A percentile compares a stretch with the other conserved stretches of the same genome.
Evolutionary conservation across 176 grass and related monocot genomes (phyloP).

Genomic region (Cenchrus purpureus): DNA sequence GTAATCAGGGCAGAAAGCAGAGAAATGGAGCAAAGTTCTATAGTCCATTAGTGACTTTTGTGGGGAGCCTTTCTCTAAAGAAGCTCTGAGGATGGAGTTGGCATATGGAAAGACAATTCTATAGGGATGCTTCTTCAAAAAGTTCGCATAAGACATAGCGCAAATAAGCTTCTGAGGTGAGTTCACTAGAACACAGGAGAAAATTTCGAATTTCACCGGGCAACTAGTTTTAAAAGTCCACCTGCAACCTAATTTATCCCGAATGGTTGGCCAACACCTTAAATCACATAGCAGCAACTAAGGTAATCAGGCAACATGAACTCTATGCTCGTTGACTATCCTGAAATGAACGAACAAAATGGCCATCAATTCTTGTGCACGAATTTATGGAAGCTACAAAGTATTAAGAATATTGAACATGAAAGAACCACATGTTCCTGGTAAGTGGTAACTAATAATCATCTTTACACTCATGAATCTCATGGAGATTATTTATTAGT

Average conservation of each 20-base stretch:
- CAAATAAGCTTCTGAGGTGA: constrained; percentile 37
- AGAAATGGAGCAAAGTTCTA: constrained; percentile 49
- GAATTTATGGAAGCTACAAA: constrained; percentile 8
- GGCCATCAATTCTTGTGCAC: constrained; percentile 5
- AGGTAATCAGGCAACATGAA: constrained; percentile 41
- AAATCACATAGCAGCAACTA: constrained; percentile 39
- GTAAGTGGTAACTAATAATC: constrained; percentile 17
- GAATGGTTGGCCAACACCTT: constrained; percentile 7
- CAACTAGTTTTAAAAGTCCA: constrained; percentile 31
- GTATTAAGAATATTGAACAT: constrained; percentile 1
- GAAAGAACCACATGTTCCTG: constrained; percentile 17
- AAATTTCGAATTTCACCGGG: constrained; percentile 25
- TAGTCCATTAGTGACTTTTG: constrained; percentile 55
- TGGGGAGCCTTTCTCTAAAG: constrained; percentile 65
- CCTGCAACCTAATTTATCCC: constrained; percentile 35
- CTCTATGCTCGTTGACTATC: constrained; percentile 20
- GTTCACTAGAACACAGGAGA: constrained; percentile 31
- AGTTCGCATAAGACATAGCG: constrained; percentile 46
- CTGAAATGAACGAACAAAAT: constrained; percentile 41
- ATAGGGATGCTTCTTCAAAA: constrained; percentile 50
- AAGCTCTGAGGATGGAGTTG: constrained; percentile 69
- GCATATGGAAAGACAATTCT: constrained; percentile 47
- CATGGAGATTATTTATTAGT: constrained; percentile 6
- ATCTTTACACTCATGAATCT: neutral
- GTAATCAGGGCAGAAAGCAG: constrained; percentile 54